Evolutionary conservation across 176 grass and related monocot species (phyloP), one percentile per base, ranked within the genome.

Genomic region (Bonia amplexicaulis): DNA sequence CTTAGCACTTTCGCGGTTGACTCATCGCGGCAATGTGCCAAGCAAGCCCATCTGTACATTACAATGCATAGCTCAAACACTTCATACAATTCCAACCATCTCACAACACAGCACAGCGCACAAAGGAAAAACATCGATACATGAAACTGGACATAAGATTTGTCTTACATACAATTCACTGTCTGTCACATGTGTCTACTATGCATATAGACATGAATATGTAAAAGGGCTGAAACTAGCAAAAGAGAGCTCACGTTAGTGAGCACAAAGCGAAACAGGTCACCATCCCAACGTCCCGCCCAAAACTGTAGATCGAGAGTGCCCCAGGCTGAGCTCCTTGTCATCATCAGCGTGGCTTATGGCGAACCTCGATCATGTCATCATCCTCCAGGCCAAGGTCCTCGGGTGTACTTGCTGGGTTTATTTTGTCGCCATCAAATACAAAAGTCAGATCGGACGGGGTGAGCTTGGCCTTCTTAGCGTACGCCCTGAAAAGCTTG

Each of bases 391-490:
- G 66, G 40, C 71, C 93, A 83, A 98, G 96, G 48, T 85, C 90
- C 55, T 81, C 47, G 15, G 91, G 93, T 85, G 91, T 98, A 31
- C 77, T 68, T 64, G 73, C 40, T 12, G 86, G 66, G 42, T 69
- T 33, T 73, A 96, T 74, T 86, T 91, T 94, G 16, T 90, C 93
- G 17, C 96, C 96, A 60, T 98, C 96, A 52, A 98, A 98, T 85
- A 74, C 67, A 19, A 98, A 98, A 9, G 62, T 78, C 23, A 96
- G 58, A 45, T 88, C 84, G 0, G 88, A 87, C 6, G 81, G 78
- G 37, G 85, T 89, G 23, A 90, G 74, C 5, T 93, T 75, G 6
- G 60, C 70, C 88, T 89, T 98, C 74, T 94, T 93, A 12, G 91
- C 96, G 7, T 94, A 98, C 9, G 73, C 80, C 85, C 88, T 94